phyloP scores from a whole-genome alignment of 164 flowering plant species.

The grape (Vitis vinifera) region DNA sequence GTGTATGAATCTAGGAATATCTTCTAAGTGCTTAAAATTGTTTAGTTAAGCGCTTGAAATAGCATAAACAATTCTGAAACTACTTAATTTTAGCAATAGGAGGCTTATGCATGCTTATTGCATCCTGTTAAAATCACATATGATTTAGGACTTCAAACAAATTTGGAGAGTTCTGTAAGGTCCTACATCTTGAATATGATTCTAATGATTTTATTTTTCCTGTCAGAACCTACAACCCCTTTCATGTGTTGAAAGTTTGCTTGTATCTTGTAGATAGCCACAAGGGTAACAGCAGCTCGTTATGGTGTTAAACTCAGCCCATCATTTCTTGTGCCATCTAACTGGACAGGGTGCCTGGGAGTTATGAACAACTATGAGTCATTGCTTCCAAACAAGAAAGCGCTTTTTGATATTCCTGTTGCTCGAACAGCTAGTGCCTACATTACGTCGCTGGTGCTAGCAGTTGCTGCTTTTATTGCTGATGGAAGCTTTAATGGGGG shows the following conservation, averaged over 20 bases:
- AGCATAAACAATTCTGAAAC: too few relatives aligned
- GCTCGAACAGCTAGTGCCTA: slow-evolving; percentile 97
- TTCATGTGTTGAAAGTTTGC: background rate
- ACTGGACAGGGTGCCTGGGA: slow-evolving; percentile 97
- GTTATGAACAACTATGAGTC: slow-evolving; percentile 96
- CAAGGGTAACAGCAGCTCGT: slow-evolving; percentile 84
- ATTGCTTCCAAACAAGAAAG: slow-evolving; percentile 84
- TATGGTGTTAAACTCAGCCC: slow-evolving; percentile 92
- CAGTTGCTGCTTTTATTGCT: slow-evolving; percentile 76
- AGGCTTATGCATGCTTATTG: too few relatives aligned
- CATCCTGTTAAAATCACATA: too few relatives aligned
- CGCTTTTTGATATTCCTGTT: slow-evolving; percentile 92
- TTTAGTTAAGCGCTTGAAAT: too few relatives aligned
- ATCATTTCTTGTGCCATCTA: slow-evolving; percentile 93
- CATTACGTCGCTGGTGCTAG: slow-evolving; percentile 77
- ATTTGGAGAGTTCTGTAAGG: background rate
- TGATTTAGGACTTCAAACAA: background rate
- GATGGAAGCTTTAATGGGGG: slow-evolving; percentile 99
- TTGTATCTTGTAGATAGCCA: slow-evolving; percentile 60
- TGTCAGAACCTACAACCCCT: background rate
- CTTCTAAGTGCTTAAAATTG: too few relatives aligned
- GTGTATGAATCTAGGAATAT: too few relatives aligned
- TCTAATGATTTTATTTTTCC: too few relatives aligned
- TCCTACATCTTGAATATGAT: background rate
- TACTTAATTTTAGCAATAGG: too few relatives aligned